Conservation (phyloP, 164 flowering plant genomes). For the Vitis rupestris region DNA sequence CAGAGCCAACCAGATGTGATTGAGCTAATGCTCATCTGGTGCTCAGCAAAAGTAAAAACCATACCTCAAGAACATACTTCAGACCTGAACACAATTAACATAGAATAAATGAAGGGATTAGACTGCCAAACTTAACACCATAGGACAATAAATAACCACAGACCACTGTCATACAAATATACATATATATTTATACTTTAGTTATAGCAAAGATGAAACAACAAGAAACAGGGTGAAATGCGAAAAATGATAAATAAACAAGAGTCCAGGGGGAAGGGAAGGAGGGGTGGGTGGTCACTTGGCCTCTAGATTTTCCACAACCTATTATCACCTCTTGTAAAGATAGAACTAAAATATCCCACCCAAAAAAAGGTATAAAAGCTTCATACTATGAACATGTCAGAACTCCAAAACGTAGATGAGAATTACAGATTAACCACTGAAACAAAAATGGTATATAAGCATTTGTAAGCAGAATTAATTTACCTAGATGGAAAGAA, state of each 20-base stretch:
- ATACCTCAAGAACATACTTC: too few relatives aligned
- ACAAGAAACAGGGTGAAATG: conserved; percentile 2
- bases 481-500: too few relatives aligned
- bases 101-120: too few relatives aligned
- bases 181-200: neutral
- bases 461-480: too few relatives aligned
- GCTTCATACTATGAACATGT: conserved; percentile 1
- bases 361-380: conserved; percentile 4
- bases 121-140: too few relatives aligned
- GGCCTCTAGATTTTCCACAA: neutral
- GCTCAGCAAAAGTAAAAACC: too few relatives aligned
- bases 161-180: neutral
- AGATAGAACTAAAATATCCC: conserved; percentile 5
- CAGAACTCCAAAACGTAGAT: neutral
- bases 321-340: neutral
- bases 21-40: too few relatives aligned
- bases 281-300: neutral
- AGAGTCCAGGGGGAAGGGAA: neutral
- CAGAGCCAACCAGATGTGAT: too few relatives aligned
- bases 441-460: too few relatives aligned
- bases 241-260: neutral
- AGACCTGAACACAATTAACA: too few relatives aligned
- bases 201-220: neutral
- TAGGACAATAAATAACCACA: neutral
- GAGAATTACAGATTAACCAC: neutral